These are phyloP conservation scores for Thielaviopsis ethacetica DNA, from an alignment of 2,329 filamentous ascomycete species.

Conservation along the genomic window DNA sequence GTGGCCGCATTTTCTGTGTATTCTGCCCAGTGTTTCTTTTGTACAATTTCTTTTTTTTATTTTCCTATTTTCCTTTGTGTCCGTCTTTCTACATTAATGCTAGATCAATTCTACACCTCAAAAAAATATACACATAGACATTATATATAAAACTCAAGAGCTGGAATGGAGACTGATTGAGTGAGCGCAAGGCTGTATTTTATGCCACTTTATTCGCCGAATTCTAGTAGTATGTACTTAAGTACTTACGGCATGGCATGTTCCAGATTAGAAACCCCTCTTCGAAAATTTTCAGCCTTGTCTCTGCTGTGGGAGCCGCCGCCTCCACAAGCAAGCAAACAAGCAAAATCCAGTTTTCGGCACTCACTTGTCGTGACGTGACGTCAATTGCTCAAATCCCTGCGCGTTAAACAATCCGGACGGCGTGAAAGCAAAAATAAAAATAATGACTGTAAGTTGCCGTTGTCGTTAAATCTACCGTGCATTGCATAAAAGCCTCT, in stretches of 20 bases:
- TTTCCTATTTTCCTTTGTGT: background rate
- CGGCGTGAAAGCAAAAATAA: background rate
- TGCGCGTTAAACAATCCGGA: background rate
- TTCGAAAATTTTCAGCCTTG: conserved; percentile 6
- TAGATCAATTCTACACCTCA: background rate
- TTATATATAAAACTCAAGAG: background rate
- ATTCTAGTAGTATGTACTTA: background rate
- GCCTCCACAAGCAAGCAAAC: background rate
- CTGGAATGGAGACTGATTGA: background rate
- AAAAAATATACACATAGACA: background rate
- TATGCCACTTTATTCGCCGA: background rate
- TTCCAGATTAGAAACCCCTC: conserved; percentile 1
- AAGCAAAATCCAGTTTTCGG: background rate
- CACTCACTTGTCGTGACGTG: background rate
- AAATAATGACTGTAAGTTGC: conserved; percentile 1
- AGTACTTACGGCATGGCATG: too few relatives aligned
- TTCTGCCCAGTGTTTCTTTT: conserved; percentile 11
- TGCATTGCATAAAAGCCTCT: background rate
- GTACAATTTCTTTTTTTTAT: conserved; percentile 13
- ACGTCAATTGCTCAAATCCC: conserved; percentile 11
- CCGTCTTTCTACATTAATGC: background rate
- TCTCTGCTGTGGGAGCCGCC: background rate
- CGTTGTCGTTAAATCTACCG: background rate
- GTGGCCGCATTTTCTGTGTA: conserved; percentile 3
- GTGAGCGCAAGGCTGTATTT: background rate